These are phyloP conservation scores for Pueraria montana DNA, from an alignment of 306 rosid genomes.

Conservation along the genomic window DNA sequence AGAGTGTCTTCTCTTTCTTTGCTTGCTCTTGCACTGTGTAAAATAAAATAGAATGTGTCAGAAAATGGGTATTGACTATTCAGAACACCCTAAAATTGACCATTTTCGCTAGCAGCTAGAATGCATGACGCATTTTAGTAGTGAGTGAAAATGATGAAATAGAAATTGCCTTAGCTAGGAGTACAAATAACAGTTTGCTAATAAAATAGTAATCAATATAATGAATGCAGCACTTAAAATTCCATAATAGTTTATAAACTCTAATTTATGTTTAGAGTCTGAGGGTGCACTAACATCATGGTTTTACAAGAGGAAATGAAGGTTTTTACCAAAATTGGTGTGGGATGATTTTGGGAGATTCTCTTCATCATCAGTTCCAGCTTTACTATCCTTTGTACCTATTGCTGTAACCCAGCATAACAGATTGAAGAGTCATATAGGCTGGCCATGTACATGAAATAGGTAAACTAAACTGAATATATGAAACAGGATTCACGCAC, in stretches of 20 bases:
- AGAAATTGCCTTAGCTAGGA: neutral
- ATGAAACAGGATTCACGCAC: constrained; percentile 27
- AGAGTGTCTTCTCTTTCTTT: neutral
- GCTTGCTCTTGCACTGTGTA: neutral
- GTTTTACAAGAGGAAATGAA: neutral
- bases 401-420: constrained; percentile 21
- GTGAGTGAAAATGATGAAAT: neutral
- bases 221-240: neutral
- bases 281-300: constrained; percentile 23
- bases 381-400: constrained; percentile 16
- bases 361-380: constrained; percentile 41
- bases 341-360: neutral
- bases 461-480: neutral
- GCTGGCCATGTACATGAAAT: neutral
- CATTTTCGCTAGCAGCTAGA: constrained; percentile 4
- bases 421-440: neutral
- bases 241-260: neutral
- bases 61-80: neutral
- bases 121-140: neutral
- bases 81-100: neutral
- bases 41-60: neutral
- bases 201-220: neutral
- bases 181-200: neutral
- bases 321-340: constrained; percentile 1
- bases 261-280: neutral